These are phyloP conservation scores for Sphaceloma murrayae DNA, from an alignment of 2,329 filamentous ascomycete genomes.

Conservation along the genomic window DNA sequence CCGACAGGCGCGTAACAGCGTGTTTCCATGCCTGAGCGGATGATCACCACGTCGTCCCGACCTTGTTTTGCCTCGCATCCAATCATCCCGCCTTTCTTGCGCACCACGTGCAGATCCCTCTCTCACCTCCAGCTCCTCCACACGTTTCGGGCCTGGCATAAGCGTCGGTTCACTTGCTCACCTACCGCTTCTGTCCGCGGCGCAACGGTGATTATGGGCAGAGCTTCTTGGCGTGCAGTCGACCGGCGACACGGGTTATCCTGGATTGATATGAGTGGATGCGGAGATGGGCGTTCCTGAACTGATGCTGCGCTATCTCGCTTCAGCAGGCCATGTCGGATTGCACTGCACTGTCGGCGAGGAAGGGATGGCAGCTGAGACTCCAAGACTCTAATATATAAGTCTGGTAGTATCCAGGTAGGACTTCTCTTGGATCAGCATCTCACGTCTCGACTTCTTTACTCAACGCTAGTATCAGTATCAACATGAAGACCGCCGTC, in stretches of 20 bases:
- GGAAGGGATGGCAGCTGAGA: too few species aligned
- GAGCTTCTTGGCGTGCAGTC: conserved; percentile 7
- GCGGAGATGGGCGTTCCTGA: conserved; percentile 7
- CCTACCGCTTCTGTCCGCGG: conserved; percentile 5
- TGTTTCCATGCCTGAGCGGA: conserved; percentile 2
- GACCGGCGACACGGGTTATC: conserved; percentile 1
- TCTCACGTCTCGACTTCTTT: too few species aligned
- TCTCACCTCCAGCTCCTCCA: background rate
- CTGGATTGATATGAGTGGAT: conserved; percentile 7
- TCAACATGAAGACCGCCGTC: conserved; percentile 12
- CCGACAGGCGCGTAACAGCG: conserved; percentile 7
- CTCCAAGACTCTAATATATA: too few species aligned
- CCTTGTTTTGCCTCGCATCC: background rate
- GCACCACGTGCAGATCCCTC: conserved; percentile 4
- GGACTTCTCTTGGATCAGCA: too few species aligned
- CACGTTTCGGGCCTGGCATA: background rate
- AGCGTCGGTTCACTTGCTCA: conserved; percentile 7
- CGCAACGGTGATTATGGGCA: background rate
- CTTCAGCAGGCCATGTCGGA: background rate
- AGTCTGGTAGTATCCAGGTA: too few species aligned
- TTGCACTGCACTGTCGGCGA: too few species aligned
- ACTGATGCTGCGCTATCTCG: conserved; percentile 3
- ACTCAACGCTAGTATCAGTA: too few species aligned
- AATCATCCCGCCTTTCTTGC: background rate
- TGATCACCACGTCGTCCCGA: conserved; percentile 4